These are phyloP conservation scores for Ajuga reptans DNA, from an alignment of 305 asterid species.

Conservation along the genomic window DNA sequence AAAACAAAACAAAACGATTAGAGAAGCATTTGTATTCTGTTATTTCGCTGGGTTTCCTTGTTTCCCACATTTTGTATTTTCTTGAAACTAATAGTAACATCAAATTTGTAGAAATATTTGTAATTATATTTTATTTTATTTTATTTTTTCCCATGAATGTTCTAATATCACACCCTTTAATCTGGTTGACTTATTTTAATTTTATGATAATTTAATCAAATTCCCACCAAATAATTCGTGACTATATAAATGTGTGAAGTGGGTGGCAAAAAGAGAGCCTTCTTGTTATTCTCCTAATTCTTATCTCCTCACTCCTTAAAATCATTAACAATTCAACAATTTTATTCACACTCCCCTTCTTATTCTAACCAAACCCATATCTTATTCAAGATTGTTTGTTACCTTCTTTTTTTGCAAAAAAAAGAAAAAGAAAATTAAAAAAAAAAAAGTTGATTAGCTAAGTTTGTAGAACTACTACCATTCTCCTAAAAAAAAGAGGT, in stretches of 20 bases:
- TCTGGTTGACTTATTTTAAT: neutral
- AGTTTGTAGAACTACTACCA: slow-evolving; percentile 24
- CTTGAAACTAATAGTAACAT: too few species aligned
- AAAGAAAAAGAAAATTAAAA: neutral
- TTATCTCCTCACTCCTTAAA: slow-evolving; percentile 51
- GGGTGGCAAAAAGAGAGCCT: slow-evolving; percentile 88
- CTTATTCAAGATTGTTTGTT: slow-evolving; percentile 50
- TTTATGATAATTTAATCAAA: neutral
- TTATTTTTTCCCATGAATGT: slow-evolving; percentile 5
- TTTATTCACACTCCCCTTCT: slow-evolving; percentile 31
- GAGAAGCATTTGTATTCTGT: too few species aligned
- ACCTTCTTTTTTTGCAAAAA: slow-evolving; percentile 16
- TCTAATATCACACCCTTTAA: slow-evolving; percentile 36
- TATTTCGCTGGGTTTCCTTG: too few species aligned
- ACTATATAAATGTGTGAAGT: slow-evolving; percentile 34
- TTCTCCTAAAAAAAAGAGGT: slow-evolving; percentile 35
- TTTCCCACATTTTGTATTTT: too few species aligned
- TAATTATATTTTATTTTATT: neutral
- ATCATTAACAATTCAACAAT: slow-evolving; percentile 40
- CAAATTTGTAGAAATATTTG: too few species aligned
- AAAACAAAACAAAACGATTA: too few species aligned
- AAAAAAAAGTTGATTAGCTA: slow-evolving; percentile 28
- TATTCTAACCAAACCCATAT: slow-evolving; percentile 63
- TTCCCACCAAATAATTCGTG: slow-evolving; percentile 36
- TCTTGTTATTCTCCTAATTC: slow-evolving; percentile 61